Evolutionary conservation across 225 moss, liverwort and hornwort genomes (phyloP).

Genomic region (Polytrichum commune): DNA sequence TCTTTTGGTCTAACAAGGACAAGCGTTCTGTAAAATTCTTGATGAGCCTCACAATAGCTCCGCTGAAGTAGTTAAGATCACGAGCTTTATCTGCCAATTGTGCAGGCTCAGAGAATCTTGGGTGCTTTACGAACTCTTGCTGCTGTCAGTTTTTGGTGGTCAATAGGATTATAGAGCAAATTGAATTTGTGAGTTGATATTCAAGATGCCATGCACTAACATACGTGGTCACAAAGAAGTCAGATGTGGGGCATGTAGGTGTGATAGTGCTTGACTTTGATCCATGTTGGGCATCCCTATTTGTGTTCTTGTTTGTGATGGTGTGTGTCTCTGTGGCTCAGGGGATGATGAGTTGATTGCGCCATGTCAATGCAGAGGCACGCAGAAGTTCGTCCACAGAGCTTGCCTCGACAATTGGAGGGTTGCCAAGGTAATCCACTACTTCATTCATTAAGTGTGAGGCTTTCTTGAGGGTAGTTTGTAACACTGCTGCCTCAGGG

Average conservation of each 20-base stretch:
- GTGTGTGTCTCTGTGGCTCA: slow-evolving; percentile 17
- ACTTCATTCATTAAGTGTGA: neutral
- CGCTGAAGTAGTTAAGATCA: too few species aligned
- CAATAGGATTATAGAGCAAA: too few species aligned
- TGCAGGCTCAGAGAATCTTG: neutral
- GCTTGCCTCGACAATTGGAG: slow-evolving; percentile 91
- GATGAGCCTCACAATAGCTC: too few species aligned
- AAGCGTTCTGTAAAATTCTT: too few species aligned
- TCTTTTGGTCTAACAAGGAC: too few species aligned
- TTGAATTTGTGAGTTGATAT: too few species aligned
- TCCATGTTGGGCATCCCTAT: slow-evolving; percentile 8
- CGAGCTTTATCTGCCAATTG: neutral
- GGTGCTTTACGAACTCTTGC: neutral
- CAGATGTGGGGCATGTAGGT: neutral
- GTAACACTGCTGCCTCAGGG: neutral
- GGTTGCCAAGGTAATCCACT: slow-evolving; percentile 66
- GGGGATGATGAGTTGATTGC: slow-evolving; percentile 79
- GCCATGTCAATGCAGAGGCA: slow-evolving; percentile 84
- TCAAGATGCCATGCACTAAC: neutral
- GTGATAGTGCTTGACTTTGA: neutral
- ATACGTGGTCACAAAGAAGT: neutral
- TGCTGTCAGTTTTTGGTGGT: neutral
- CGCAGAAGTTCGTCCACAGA: slow-evolving; percentile 86
- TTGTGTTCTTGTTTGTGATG: slow-evolving; percentile 7
- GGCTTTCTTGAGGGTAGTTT: slow-evolving; percentile 1